Evolutionary conservation across 2,329 filamentous ascomycete species (phyloP), one percentile per base, ranked within the genome.

Genomic region (Aspergillus udagawae): DNA sequence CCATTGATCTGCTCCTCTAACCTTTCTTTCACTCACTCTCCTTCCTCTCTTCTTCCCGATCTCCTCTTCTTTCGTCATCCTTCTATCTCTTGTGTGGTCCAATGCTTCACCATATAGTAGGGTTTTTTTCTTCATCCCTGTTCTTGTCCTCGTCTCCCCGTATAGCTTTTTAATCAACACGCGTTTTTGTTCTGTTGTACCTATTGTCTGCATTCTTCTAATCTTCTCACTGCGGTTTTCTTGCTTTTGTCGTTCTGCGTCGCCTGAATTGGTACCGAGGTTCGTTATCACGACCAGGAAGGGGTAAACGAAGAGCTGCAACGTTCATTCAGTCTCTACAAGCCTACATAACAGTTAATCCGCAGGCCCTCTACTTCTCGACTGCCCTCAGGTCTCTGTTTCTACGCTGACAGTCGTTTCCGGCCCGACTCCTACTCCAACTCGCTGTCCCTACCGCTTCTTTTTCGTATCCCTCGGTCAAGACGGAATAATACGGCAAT

Each of bases 1-100:
- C 56, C 60, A 59, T 58, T 58, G 59, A 62, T 63, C 63, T 54
- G 62, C 60, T 59, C 61, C 59, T 62, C 29, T 21, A 42, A 27
- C 44, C 44, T 38, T 52, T 48, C 49, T 52, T 47, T 49, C 38
- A 21, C 41, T 45, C 48, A 28, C 52, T 38, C 45, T 42, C 44
- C 47, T 59, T 28, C 48, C 41, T 53, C 52, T 52, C 47, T 49
- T 32, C 44, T 44, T 52, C 50, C 44, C 23, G 28, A 21, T 49
- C 51, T 53, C 25, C 47, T 9, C 49, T 56, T 14, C 38, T 44
- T 54, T 12, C 17, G 29, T 21, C 48, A 23, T 52, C 23, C n/a
- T 41, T 38, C 12, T 41, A 20, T n/a, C 14, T 20, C 49, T 51
- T 23, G n/a, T 20, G 41, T 51, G 12, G 28, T 50, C 32, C 53